Evolutionary conservation across 306 rosid species (phyloP).

Genomic region (Rosa persica): DNA sequence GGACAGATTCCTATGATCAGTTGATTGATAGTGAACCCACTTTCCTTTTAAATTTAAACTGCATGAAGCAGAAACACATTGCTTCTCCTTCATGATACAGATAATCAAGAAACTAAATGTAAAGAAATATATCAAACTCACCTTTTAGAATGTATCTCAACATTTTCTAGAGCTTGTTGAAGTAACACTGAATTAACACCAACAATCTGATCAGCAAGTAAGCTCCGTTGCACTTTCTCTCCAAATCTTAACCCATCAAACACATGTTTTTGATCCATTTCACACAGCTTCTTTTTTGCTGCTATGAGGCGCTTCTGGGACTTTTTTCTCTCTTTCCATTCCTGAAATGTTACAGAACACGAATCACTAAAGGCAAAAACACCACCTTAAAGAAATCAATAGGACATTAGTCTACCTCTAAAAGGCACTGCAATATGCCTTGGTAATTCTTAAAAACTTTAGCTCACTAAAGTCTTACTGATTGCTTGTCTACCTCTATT

Average conservation of each 20-base stretch:
- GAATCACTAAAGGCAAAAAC: constrained; percentile 21
- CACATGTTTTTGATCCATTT: constrained; percentile 81
- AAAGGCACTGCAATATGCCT: background rate
- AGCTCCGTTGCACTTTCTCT: constrained; percentile 69
- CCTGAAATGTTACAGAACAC: constrained; percentile 50
- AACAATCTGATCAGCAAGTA: constrained; percentile 83
- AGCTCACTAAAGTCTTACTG: background rate
- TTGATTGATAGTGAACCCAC: background rate
- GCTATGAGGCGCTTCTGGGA: constrained; percentile 74
- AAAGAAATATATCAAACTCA: constrained; percentile 28
- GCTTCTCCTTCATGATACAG: constrained; percentile 4
- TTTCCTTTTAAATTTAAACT: background rate
- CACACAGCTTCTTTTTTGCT: constrained; percentile 83
- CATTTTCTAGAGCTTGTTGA: constrained; percentile 56
- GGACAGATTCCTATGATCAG: background rate
- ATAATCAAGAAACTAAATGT: constrained; percentile 15
- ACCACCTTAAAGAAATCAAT: background rate
- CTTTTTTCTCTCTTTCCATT: constrained; percentile 93
- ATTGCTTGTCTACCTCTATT: background rate
- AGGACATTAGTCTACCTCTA: background rate
- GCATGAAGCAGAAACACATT: background rate
- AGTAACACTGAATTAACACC: constrained; percentile 67
- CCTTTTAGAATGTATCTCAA: constrained; percentile 59
- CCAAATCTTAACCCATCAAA: constrained; percentile 78
- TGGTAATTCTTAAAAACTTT: background rate